Evolutionary conservation across 2,329 filamentous ascomycete species (phyloP).

Genomic region (Penicillium sp.): DNA sequence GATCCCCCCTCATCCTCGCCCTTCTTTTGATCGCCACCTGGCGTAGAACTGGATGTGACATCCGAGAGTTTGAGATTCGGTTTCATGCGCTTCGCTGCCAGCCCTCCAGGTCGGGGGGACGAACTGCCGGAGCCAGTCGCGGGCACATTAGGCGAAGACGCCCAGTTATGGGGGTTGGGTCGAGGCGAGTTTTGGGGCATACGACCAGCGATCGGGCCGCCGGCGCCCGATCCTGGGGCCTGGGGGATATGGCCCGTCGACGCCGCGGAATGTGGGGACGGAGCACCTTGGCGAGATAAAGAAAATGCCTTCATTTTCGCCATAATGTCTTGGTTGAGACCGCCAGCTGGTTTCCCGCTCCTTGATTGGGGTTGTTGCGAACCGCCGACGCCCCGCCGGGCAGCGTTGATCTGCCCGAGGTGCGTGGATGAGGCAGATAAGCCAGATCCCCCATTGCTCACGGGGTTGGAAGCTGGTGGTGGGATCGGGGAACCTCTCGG

Average conservation of each 20-base stretch:
- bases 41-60: conserved; percentile 46
- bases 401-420: conserved; percentile 69
- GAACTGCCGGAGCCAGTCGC: conserved; percentile 44
- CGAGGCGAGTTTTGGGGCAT: conserved; percentile 23
- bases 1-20: conserved; percentile 34
- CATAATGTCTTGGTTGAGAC: conserved; percentile 61
- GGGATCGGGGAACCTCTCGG: conserved; percentile 33
- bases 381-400: conserved; percentile 47
- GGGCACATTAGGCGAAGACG: conserved; percentile 28
- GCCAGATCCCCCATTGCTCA: conserved; percentile 21
- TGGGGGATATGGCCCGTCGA: conserved; percentile 37
- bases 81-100: conserved; percentile 49
- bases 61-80: conserved; percentile 49
- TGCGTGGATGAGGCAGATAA: conserved; percentile 85
- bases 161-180: conserved; percentile 35
- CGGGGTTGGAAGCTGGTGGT: conserved; percentile 23
- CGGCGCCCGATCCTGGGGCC: conserved; percentile 18
- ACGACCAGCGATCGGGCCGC: conserved; percentile 32
- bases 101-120: conserved; percentile 43
- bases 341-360: conserved; percentile 44
- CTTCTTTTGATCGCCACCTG: conserved; percentile 21
- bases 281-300: conserved; percentile 59
- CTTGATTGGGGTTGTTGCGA: conserved; percentile 32
- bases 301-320: conserved; percentile 69
- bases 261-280: conserved; percentile 33